Conservation (phyloP, 2,329 filamentous ascomycete species). For the Botrytis tulipae region DNA sequence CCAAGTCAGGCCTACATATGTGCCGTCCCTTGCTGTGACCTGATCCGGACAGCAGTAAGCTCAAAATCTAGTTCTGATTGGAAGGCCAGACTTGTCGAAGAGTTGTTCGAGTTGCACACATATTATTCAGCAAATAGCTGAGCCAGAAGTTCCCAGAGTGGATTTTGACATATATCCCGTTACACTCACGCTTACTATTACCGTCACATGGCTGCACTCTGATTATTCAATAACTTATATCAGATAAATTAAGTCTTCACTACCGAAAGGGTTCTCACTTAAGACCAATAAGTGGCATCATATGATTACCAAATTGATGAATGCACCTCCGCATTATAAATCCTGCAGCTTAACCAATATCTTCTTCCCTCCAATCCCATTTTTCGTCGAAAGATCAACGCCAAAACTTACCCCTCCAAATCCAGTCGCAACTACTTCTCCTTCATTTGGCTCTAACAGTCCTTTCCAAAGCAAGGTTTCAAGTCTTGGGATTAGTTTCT, state of each 20-base stretch:
- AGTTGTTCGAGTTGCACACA: not conserved
- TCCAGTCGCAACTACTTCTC: conserved; percentile 4
- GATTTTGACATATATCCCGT: not conserved
- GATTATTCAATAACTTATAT: not conserved
- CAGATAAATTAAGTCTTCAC: not conserved
- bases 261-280: not conserved
- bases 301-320: not conserved
- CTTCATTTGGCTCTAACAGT: conserved; percentile 1
- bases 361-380: conserved; percentile 11
- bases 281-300: not conserved
- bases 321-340: not conserved
- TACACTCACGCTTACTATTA: not conserved
- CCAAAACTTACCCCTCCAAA: conserved; percentile 12
- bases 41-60: not conserved
- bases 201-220: not conserved
- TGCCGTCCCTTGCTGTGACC: not conserved
- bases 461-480: conserved; percentile 10
- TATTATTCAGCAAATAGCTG: not conserved
- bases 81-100: not conserved
- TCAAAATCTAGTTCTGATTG: not conserved
- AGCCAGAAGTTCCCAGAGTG: not conserved
- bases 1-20: not conserved
- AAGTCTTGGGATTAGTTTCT: conserved; percentile 16
- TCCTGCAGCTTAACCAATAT: conserved; percentile 17
- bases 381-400: conserved; percentile 12